Conservation (phyloP, 306 rosid genomes). For the Lagenaria siceraria region DNA sequence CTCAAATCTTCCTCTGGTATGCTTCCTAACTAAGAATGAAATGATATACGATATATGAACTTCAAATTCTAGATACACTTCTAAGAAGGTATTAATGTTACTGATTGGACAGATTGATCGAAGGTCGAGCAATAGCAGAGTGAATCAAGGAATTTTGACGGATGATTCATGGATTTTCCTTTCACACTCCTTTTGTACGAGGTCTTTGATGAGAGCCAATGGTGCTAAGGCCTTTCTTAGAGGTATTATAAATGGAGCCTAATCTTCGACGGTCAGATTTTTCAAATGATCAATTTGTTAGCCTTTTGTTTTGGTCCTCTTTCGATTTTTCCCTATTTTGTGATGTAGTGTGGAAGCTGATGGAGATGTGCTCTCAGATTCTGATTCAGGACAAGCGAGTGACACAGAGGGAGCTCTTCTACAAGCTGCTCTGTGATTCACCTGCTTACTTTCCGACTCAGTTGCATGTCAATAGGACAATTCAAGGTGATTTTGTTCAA, state of each 20-base stretch:
- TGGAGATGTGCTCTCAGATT: constrained; percentile 71
- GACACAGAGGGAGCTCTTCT: constrained; percentile 85
- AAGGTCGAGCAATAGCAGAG: constrained; percentile 44
- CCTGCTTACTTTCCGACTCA: constrained; percentile 64
- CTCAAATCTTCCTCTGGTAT: constrained; percentile 68
- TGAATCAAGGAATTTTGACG: constrained; percentile 46
- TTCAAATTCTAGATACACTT: constrained; percentile 1
- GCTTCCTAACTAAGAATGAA: neutral
- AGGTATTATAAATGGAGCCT: constrained; percentile 22
- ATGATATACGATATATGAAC: neutral
- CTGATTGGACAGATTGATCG: constrained; percentile 40
- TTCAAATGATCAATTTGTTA: too few relatives aligned
- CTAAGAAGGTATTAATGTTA: neutral
- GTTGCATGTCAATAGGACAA: constrained; percentile 56
- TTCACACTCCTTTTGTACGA: constrained; percentile 38
- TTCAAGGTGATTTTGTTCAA: constrained; percentile 49
- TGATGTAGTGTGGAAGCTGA: constrained; percentile 72
- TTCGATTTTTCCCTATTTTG: neutral
- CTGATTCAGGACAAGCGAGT: constrained; percentile 66
- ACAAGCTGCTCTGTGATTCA: constrained; percentile 69
- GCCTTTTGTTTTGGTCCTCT: neutral
- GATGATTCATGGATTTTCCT: constrained; percentile 57
- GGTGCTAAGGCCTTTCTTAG: constrained; percentile 67
- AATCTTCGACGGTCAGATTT: neutral
- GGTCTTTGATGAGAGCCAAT: constrained; percentile 66